Evolutionary conservation across 169 alveolate genomes (phyloP), one percentile per base, ranked within the genome.

Genomic region (Fabrea salina): DNA sequence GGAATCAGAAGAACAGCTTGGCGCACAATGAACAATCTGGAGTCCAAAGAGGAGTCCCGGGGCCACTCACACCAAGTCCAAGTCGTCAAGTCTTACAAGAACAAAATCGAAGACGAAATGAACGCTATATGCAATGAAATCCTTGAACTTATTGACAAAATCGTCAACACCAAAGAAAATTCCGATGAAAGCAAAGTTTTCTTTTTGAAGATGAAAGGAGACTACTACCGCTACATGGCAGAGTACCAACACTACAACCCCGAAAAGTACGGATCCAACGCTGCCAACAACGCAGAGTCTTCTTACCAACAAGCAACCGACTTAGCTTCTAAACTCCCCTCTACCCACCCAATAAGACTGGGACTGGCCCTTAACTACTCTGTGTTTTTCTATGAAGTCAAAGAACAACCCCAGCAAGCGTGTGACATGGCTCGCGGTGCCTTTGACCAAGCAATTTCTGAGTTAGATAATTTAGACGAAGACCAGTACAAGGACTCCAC

Each of bases 161-260:
- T 64, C 75, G 37, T 64, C 8, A 35, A 2, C n/a, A 64, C 35
- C 54, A 64, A 64, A 37, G 25, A 40, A 64, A 64, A 64, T 56
- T 39, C 50, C 13, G 41, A 19, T 40, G 99, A 97, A 90, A 91
- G 98, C 74, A 91, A 94, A 83, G 99, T 98, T 56, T 98, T 98
- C 93, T 98, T 97, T 93, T 92, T 92, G 84, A 99, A 99, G 94
- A 97, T 99, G 99, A 98, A 98, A 93, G 99, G 99, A 30, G 99
- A 98, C 89, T 98, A 98, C 88, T 97, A 97, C 91, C 41, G 79
- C 32, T 70, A 70, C 37, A 47, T 70, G 79, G 76, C 79, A 44
- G 79, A 70, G 6, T 70, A 53, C 80, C 96, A 97, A 82, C 92
- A 96, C 64, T 95, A 99, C 51, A 95, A 98, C 22, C 86, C 93